Conservation (phyloP, 148 eudicot genomes). For the Vaccinium myrtillus region DNA sequence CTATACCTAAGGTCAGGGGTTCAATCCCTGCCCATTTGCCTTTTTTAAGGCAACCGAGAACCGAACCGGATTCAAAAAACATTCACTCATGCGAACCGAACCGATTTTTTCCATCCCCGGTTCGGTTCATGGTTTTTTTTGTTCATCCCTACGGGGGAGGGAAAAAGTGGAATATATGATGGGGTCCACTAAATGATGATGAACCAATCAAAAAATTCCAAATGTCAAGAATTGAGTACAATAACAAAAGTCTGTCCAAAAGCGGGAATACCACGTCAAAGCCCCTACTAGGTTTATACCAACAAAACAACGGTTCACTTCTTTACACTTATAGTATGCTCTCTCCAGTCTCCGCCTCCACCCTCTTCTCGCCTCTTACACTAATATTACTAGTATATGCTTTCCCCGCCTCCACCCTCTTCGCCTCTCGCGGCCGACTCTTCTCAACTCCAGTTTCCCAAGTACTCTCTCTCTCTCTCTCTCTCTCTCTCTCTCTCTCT, state of each 20-base stretch:
- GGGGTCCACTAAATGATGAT: neutral
- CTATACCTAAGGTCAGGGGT: no score
- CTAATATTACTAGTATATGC: neutral
- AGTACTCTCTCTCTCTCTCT: constrained; percentile 6
- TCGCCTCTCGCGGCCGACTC: constrained; percentile 9
- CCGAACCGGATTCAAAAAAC: no score
- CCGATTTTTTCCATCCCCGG: no score
- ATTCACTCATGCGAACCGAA: no score
- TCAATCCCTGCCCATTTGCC: no score
- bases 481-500: constrained; percentile 10
- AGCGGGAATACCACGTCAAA: constrained; percentile 18
- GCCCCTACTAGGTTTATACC: neutral
- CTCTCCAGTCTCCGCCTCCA: neutral
- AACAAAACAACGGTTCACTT: constrained; percentile 12
- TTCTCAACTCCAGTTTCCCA: neutral
- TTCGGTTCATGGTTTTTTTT: no score
- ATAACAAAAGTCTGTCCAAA: neutral
- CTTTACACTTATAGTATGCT: neutral
- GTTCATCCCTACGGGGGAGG: no score
- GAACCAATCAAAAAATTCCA: constrained; percentile 8
- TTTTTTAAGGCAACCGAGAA: no score
- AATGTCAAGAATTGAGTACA: neutral
- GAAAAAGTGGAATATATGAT: neutral
- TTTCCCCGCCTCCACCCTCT: neutral
- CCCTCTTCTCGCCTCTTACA: neutral